Evolutionary conservation across 768 basidiomycete species (phyloP), one percentile per base, ranked within the genome.

Genomic region (Podaxis mareebaensis): DNA sequence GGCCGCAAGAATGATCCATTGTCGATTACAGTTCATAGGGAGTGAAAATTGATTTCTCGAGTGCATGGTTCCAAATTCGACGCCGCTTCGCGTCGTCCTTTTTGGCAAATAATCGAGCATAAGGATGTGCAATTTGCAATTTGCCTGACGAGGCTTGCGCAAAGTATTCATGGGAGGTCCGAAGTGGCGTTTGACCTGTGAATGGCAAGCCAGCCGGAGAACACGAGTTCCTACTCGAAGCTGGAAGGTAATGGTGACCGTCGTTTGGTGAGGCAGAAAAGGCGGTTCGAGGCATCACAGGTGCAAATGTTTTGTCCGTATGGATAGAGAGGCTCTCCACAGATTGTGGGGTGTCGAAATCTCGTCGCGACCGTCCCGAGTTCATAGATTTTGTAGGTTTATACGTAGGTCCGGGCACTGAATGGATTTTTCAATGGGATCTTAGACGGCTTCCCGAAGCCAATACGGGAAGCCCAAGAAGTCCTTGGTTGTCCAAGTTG

Each of bases 41-140:
- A 5, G 76, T 80, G 73, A 92, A 92, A 26, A 92, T 77, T 13
- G 79, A 79, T 70, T 91, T 91, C 73, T 92, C 91, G 62, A 91
- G 82, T 1, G 85, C 84, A 65, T 91, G 91, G 54, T 87, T 88
- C 91, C 91, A 92, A 15, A 89, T 88, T 70, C 86, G 88, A 17
- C 90, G 82, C 3, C 87, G 84, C 73, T 91, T 91, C 4, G 82
- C 79, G 53, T 82, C 82, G 53, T 84, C 81, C 52, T 85, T 85
- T 70, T 86, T 87, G 3, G 87, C 86, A 65, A 85, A 83, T 10
- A 90, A 80, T 61, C 89, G 85, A 4, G 89, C 86, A 65, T 91
- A 91, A 0, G 89, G 89, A 64, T 90, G 88, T 0, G 82, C 76
- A 61, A 89, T 80, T 28, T 72, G 67, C 46, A 67, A 60, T 40